Conservation (phyloP, 495 filamentous ascomycete species). For the Apiosordaria backusii region DNA sequence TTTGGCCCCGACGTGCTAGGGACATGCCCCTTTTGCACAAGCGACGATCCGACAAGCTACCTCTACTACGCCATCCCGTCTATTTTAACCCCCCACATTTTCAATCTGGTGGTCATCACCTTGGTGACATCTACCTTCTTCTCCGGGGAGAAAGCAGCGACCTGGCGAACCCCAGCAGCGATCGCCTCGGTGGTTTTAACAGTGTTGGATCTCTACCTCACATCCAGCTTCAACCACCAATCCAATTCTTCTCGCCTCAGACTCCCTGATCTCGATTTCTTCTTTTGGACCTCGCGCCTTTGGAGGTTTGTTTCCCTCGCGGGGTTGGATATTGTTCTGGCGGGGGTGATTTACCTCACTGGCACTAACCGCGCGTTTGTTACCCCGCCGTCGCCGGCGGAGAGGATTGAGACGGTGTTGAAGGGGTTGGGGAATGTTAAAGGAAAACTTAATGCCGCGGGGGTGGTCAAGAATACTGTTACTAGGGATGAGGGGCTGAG, state of each 20-base stretch:
- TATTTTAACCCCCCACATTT: slow-evolving; percentile 69
- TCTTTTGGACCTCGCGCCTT: slow-evolving; percentile 64
- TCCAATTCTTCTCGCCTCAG: slow-evolving; percentile 55
- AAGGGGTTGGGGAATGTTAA: slow-evolving; percentile 39
- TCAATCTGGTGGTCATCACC: slow-evolving; percentile 67
- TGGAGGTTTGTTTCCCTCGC: slow-evolving; percentile 58
- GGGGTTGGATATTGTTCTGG: slow-evolving; percentile 57
- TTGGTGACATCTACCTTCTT: slow-evolving; percentile 58
- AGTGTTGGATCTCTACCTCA: slow-evolving; percentile 59
- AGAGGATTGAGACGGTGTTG: slow-evolving; percentile 44
- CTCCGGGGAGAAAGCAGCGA: slow-evolving; percentile 49
- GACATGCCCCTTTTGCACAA: slow-evolving; percentile 76
- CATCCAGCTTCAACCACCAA: slow-evolving; percentile 56
- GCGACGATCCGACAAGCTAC: slow-evolving; percentile 67
- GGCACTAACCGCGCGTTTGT: slow-evolving; percentile 66
- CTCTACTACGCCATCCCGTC: slow-evolving; percentile 77
- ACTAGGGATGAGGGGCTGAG: slow-evolving; percentile 51
- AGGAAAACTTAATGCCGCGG: slow-evolving; percentile 47
- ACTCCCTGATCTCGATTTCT: slow-evolving; percentile 56
- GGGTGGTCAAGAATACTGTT: slow-evolving; percentile 56
- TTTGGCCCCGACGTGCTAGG: slow-evolving; percentile 71
- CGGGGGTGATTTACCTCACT: slow-evolving; percentile 63
- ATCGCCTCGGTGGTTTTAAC: slow-evolving; percentile 59
- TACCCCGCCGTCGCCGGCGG: slow-evolving; percentile 42
- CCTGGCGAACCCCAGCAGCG: slow-evolving; percentile 69